These are phyloP conservation scores for Metschnikowia matae DNA, from an alignment of 805 yeast species.

Conservation along the genomic window DNA sequence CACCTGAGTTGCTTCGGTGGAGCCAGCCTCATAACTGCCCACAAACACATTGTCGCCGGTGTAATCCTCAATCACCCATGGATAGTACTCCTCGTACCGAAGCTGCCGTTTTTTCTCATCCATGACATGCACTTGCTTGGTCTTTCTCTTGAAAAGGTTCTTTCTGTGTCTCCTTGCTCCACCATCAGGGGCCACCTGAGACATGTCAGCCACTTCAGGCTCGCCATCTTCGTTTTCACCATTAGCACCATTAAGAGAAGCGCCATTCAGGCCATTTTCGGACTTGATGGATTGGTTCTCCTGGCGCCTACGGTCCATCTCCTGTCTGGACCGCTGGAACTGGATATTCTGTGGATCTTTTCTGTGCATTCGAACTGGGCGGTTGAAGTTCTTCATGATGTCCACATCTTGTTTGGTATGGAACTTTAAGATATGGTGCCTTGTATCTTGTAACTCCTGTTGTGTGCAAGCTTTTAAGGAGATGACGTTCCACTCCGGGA, in stretches of 20 bases:
- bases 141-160: constrained; percentile 65
- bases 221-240: constrained; percentile 13
- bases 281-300: constrained; percentile 26
- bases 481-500: constrained; percentile 44
- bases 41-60: constrained; percentile 94
- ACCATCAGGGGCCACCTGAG: constrained; percentile 90
- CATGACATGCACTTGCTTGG: constrained; percentile 75
- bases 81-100: constrained; percentile 93
- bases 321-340: constrained; percentile 75
- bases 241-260: constrained; percentile 6
- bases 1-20: constrained; percentile 74
- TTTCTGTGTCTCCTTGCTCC: constrained; percentile 67
- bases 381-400: constrained; percentile 64
- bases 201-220: constrained; percentile 40
- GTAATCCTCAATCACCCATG: constrained; percentile 97
- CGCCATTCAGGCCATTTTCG: constrained; percentile 18
- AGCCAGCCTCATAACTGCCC: constrained; percentile 90
- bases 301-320: constrained; percentile 54
- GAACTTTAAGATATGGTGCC: constrained; percentile 79
- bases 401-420: constrained; percentile 70
- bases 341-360: constrained; percentile 92
- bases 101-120: constrained; percentile 80
- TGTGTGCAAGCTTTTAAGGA: constrained; percentile 68
- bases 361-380: constrained; percentile 84
- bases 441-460: constrained; percentile 65